These are phyloP conservation scores for Eucalyptus urophylla DNA, from an alignment of 345 rosid genomes.

Conservation along the genomic window DNA sequence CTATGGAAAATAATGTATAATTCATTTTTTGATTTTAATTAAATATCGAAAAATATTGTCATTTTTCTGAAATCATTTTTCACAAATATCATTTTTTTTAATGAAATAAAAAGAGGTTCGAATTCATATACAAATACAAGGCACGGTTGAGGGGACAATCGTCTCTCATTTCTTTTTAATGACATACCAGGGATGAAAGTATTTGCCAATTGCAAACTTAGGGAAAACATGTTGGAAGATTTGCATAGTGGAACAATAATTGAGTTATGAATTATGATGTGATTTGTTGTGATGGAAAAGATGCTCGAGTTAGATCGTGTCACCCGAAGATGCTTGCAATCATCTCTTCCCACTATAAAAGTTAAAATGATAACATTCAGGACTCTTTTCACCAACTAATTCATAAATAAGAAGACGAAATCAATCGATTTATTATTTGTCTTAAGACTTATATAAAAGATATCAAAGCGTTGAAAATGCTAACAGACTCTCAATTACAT, in stretches of 20 bases:
- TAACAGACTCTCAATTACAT: no score
- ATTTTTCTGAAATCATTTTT: not conserved
- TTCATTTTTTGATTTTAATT: not conserved
- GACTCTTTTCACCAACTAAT: not conserved
- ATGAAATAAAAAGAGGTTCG: not conserved
- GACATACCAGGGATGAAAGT: not conserved
- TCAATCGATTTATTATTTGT: not conserved
- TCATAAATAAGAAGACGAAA: not conserved
- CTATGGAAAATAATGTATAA: not conserved
- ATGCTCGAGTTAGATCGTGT: not conserved
- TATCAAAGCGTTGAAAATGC: not conserved
- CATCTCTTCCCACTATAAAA: not conserved
- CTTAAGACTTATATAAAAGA: not conserved
- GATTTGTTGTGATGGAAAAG: not conserved
- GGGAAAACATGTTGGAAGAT: not conserved
- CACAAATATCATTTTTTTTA: not conserved
- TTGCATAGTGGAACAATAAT: not conserved
- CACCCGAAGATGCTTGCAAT: not conserved
- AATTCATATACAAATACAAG: not conserved
- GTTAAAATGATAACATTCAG: not conserved
- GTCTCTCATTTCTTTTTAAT: not conserved
- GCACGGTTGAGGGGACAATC: not conserved
- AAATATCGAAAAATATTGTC: not conserved
- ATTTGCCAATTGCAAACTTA: not conserved
- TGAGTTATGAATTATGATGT: not conserved